Evolutionary conservation across 768 basidiomycete species (phyloP), one percentile per base, ranked within the genome.

Genomic region (Tylopilus rubrobrunneus): DNA sequence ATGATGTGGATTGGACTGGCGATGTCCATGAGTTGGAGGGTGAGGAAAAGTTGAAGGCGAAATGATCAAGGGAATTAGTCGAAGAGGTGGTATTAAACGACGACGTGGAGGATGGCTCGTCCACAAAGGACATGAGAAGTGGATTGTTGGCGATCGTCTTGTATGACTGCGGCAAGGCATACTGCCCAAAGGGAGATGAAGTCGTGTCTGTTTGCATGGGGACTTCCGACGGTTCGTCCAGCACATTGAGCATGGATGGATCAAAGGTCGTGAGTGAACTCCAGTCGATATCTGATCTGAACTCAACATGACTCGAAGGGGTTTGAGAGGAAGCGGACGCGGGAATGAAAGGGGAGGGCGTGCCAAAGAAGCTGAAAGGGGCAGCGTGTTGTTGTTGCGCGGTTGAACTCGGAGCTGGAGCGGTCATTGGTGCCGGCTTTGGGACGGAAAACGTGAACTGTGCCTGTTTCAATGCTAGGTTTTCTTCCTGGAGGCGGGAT

Each of bases 391-490:
- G 31, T 31, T 31, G 39, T 21, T 63, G 68, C 11, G 43, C 46
- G 5, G 48, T 53, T 5, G 73, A 61, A 9, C 55, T 62, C 44
- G 67, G 54, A 43, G 52, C 55, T 50, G 53, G 60, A 19, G 61
- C 55, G 43, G 67, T 61, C 45, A 64, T 50, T 39, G 60, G 47
- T 40, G 63, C 55, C n/a, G 66, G 56, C 42, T 80, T 77, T 19
- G 91, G 87, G 41, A 93, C 79, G 1, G 83, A 71, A 65, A 96
- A 96, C 1, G 92, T 95, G 69, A 97, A 98, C 3, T 86, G 76
- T 0, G 81, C 71, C 65, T 91, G 82, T 69, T 89, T 93, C 62
- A 97, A 80, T 48, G 83, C 73, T 51, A 91, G 71, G 58, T 95
- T 96, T 74, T 98, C 94, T 52, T 83, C 84, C 67, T 95, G 94